Evolutionary conservation across 1,139 yeast genomes (phyloP).

Genomic region (Tardiomyces digboiensis): DNA sequence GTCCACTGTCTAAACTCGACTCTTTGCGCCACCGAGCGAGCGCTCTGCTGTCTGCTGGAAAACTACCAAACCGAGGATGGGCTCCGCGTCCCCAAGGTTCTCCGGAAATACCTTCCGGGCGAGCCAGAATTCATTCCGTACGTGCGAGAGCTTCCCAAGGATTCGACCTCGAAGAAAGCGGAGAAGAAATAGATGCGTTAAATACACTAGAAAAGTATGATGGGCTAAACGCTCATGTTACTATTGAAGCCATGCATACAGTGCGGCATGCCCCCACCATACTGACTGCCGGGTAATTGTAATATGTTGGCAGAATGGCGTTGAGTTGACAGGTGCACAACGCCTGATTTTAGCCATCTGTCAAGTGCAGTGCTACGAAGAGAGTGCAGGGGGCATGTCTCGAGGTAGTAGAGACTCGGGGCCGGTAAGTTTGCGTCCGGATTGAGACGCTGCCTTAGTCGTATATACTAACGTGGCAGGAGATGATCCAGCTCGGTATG

Average conservation of each 20-base stretch:
- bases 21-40: slow-evolving; percentile 96
- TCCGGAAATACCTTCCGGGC: slow-evolving; percentile 94
- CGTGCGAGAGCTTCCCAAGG: slow-evolving; percentile 87
- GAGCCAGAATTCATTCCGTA: slow-evolving; percentile 95
- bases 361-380: not conserved
- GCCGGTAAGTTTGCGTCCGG: not conserved
- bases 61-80: slow-evolving; percentile 98
- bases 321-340: no score
- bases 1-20: slow-evolving; percentile 98
- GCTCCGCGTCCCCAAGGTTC: slow-evolving; percentile 84
- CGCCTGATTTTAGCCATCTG: no score
- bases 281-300: no score
- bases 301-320: no score
- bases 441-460: not conserved
- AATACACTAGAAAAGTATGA: not conserved
- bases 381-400: not conserved
- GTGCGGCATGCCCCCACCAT: no score
- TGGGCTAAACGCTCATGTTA: not conserved
- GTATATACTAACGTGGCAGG: not conserved
- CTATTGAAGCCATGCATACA: no score
- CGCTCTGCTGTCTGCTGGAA: slow-evolving; percentile 93
- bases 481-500: not conserved
- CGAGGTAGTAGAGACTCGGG: not conserved
- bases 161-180: slow-evolving; percentile 79
- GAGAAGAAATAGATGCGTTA: slow-evolving; percentile 20